Evolutionary conservation across 2,329 filamentous ascomycete genomes (phyloP).

Genomic region (Zymoseptoria ardabiliae): DNA sequence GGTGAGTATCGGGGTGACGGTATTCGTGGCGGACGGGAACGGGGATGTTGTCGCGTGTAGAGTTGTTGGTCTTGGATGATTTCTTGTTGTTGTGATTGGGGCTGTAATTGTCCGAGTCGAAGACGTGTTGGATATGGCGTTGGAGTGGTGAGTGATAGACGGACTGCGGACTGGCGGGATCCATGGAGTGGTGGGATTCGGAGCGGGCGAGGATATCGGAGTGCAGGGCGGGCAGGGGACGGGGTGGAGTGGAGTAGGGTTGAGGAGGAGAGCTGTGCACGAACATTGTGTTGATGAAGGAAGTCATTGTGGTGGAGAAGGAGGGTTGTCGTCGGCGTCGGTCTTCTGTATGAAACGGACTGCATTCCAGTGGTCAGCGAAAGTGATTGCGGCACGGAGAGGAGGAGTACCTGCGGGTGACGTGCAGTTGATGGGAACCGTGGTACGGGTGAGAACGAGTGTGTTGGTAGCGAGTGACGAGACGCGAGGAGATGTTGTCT

Average conservation of each 20-base stretch:
- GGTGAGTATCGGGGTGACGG: conserved; percentile 20
- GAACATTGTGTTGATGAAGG: conserved; percentile 76
- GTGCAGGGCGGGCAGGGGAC: conserved; percentile 38
- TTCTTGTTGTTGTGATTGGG: not conserved
- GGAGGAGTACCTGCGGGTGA: not conserved
- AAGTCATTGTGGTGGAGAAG: conserved; percentile 51
- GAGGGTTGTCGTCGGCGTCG: too few relatives aligned
- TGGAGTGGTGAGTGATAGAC: conserved; percentile 29
- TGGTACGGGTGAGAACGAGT: not conserved
- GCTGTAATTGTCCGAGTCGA: conserved; percentile 11
- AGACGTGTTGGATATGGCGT: conserved; percentile 25
- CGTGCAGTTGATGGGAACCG: not conserved
- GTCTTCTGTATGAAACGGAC: too few relatives aligned
- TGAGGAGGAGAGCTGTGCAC: conserved; percentile 40
- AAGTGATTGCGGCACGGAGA: not conserved
- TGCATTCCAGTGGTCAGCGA: not conserved
- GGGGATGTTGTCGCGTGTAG: conserved; percentile 11
- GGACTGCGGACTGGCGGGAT: conserved; percentile 23
- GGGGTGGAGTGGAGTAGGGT: conserved; percentile 29
- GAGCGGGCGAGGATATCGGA: conserved; percentile 36
- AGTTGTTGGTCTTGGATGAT: not conserved
- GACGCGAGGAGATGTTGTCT: not conserved
- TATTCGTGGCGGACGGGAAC: conserved; percentile 14
- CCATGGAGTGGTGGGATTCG: conserved; percentile 24
- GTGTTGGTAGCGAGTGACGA: not conserved